Percentiles rank a stretch among this genome's conserved stretches.
These are phyloP conservation scores for Phytophthora sp. DNA, from an alignment of 352 stramenopile species.

Conservation along the genomic window DNA sequence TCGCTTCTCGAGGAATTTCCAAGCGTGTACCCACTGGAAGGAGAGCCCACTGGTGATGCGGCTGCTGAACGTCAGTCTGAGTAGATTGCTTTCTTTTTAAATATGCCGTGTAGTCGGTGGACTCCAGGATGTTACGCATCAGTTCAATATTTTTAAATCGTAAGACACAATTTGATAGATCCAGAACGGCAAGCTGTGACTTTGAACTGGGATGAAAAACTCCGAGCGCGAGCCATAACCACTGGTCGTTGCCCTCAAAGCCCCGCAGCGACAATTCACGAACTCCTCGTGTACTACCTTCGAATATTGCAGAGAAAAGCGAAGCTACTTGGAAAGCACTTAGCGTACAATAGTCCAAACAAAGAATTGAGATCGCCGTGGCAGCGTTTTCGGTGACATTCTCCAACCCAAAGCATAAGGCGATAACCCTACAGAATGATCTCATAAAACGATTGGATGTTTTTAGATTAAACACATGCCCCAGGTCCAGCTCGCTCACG, in stretches of 20 bases:
- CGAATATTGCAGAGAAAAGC: conserved; percentile 47
- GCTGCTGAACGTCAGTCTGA: not conserved
- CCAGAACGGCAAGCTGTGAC: conserved; percentile 24
- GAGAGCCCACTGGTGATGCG: conserved; percentile 7
- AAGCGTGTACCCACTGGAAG: conserved; percentile 15
- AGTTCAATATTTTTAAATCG: conserved; percentile 31
- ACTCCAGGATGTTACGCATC: conserved; percentile 15
- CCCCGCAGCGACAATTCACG: conserved; percentile 38
- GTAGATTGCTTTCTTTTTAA: conserved; percentile 5
- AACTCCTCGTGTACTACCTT: conserved; percentile 4
- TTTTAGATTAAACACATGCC: conserved; percentile 19
- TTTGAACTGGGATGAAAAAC: conserved; percentile 30
- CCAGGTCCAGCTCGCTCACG: conserved; percentile 34
- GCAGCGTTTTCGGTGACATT: not conserved
- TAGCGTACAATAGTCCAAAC: conserved; percentile 39
- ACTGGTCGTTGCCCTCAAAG: conserved; percentile 35
- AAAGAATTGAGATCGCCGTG: conserved; percentile 19
- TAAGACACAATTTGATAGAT: conserved; percentile 51
- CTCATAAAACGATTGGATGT: conserved; percentile 5
- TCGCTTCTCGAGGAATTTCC: conserved; percentile 12
- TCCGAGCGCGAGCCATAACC: conserved; percentile 48
- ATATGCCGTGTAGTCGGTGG: not conserved
- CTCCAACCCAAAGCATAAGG: conserved; percentile 30
- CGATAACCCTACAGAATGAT: conserved; percentile 32
- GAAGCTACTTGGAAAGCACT: conserved; percentile 34